phyloP scores from a whole-genome alignment of 208 protist genomes.

The Crithidia acanthocephali region DNA sequence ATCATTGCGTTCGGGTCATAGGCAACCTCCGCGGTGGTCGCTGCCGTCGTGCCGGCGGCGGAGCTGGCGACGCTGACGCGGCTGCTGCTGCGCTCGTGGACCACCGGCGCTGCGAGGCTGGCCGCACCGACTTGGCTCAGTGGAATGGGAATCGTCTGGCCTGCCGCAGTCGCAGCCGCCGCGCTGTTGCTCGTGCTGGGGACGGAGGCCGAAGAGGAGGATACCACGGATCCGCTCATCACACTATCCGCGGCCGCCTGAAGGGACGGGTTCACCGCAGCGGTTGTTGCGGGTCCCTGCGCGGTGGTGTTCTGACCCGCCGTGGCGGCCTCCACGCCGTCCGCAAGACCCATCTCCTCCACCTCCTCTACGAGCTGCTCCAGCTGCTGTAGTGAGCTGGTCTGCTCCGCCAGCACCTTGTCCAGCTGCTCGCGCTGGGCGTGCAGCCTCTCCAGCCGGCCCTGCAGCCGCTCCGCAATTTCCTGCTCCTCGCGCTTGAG shows the following conservation, averaged over 20 bases:
- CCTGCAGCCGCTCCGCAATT: constrained; percentile 43
- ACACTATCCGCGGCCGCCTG: not conserved
- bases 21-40: constrained; percentile 24
- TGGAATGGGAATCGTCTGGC: not conserved
- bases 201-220: not conserved
- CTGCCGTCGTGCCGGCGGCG: constrained; percentile 7
- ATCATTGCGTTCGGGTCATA: constrained; percentile 71
- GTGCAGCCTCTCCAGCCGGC: constrained; percentile 57
- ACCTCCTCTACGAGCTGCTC: constrained; percentile 69
- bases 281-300: not conserved
- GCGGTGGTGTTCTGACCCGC: not conserved
- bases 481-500: constrained; percentile 71
- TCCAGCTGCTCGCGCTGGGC: constrained; percentile 65
- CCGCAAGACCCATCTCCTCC: constrained; percentile 41
- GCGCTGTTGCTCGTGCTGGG: not conserved
- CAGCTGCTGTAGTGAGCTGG: constrained; percentile 66
- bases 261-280: not conserved
- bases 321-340: not conserved
- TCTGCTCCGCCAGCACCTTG: constrained; percentile 52
- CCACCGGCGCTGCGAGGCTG: not conserved
- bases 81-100: constrained; percentile 51
- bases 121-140: not conserved
- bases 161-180: not conserved
- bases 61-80: constrained; percentile 36
- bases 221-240: not conserved